A percentile compares a stretch with the other conserved stretches of the same genome.
Evolutionary conservation across 2,329 filamentous ascomycete genomes (phyloP).

Genomic region (Ceratocystis alfenasii): DNA sequence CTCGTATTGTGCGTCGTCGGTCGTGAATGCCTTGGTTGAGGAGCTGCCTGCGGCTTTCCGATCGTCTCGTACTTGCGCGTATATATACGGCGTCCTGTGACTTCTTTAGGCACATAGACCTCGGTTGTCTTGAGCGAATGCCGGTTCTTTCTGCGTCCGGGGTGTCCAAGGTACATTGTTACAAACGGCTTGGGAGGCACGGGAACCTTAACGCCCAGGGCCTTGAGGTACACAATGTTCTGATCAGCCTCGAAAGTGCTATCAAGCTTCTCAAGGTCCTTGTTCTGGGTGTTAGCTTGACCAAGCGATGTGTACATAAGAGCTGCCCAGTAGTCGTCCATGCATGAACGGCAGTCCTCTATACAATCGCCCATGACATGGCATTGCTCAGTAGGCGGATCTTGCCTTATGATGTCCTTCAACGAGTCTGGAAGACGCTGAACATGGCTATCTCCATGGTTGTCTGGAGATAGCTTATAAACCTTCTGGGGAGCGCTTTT

Average conservation of each 20-base stretch:
- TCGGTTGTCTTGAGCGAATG: not conserved
- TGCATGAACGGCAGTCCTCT: conserved; percentile 23
- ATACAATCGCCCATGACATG: not conserved
- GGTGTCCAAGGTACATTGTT: conserved; percentile 3
- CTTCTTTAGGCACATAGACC: not conserved
- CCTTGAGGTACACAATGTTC: conserved; percentile 5
- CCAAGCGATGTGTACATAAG: conserved; percentile 14
- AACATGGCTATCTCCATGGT: not conserved
- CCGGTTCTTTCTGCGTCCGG: not conserved
- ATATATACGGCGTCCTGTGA: not conserved
- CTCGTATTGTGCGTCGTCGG: not conserved
- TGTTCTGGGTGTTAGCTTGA: conserved; percentile 16
- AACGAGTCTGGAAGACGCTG: not conserved
- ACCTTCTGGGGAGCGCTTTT: not conserved
- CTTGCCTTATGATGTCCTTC: not conserved
- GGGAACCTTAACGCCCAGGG: conserved; percentile 9
- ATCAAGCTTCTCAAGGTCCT: conserved; percentile 15
- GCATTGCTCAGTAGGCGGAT: not conserved
- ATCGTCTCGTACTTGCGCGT: conserved; percentile 8
- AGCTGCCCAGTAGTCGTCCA: conserved; percentile 30
- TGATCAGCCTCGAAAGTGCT: conserved; percentile 1
- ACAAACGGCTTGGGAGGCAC: conserved; percentile 17
- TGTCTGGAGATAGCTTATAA: not conserved
- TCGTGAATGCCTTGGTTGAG: not conserved
- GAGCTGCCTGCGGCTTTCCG: not conserved